A percentile compares a stretch with the other conserved stretches of the same genome.
Conservation (phyloP, 2,329 filamentous ascomycete genomes). For the Onygenales sp. region DNA sequence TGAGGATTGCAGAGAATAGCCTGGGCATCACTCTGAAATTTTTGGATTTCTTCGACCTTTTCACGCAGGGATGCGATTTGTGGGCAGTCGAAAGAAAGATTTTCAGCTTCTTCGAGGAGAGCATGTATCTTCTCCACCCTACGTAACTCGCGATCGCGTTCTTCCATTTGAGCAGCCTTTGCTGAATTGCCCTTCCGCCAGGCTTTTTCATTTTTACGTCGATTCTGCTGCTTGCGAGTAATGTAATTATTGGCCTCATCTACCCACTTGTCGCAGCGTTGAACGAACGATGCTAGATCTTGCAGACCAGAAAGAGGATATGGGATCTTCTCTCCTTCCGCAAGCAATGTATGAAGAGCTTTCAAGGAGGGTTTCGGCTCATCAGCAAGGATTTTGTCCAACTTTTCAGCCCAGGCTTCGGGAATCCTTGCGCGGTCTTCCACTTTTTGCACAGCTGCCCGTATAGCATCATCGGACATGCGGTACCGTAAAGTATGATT, state of each 20-base stretch:
- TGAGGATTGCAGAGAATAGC: constrained; percentile 58
- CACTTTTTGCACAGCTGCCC: constrained; percentile 61
- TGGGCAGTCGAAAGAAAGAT: constrained; percentile 83
- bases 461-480: constrained; percentile 62
- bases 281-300: constrained; percentile 79
- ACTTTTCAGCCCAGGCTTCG: constrained; percentile 83
- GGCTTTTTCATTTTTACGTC: constrained; percentile 84
- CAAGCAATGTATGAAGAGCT: constrained; percentile 68
- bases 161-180: constrained; percentile 73
- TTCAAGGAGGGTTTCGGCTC: constrained; percentile 79
- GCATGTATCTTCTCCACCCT: constrained; percentile 83
- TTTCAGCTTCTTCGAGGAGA: constrained; percentile 72
- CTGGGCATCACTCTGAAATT: constrained; percentile 70
- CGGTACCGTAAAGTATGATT: constrained; percentile 71
- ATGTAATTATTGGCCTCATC: constrained; percentile 95
- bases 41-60: constrained; percentile 71
- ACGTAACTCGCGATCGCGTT: constrained; percentile 72
- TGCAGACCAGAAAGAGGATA: constrained; percentile 76
- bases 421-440: constrained; percentile 78
- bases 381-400: constrained; percentile 73
- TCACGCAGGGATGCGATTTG: constrained; percentile 82
- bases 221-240: constrained; percentile 93
- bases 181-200: constrained; percentile 63
- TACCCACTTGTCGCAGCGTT: constrained; percentile 94
- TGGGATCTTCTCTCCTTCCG: constrained; percentile 93